phyloP scores from a whole-genome alignment of 2,329 filamentous ascomycete species.

The Talaromyces sp. region DNA sequence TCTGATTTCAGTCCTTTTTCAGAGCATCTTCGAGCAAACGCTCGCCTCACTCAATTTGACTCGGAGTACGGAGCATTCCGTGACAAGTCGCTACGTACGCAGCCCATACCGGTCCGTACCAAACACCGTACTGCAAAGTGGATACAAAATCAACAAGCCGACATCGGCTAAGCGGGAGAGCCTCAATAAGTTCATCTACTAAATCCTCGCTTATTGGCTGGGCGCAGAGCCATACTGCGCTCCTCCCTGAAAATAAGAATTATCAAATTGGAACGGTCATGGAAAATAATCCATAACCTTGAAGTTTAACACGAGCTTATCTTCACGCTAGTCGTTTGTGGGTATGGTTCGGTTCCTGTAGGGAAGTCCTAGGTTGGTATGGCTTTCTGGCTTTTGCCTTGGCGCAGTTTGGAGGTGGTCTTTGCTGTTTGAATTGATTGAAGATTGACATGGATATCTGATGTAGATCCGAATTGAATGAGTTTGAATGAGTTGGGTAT shows the following conservation, averaged over 20 bases:
- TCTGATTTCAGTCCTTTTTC: background rate
- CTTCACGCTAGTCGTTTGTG: background rate
- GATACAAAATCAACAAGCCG: slow-evolving; percentile 5
- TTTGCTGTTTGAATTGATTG: background rate
- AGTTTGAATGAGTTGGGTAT: background rate
- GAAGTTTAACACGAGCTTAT: slow-evolving; percentile 14
- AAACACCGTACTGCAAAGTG: slow-evolving; percentile 13
- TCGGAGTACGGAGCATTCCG: slow-evolving; percentile 4
- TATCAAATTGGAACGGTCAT: slow-evolving; percentile 20
- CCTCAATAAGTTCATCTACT: slow-evolving; percentile 1
- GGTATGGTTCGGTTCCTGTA: background rate
- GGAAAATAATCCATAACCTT: slow-evolving; percentile 4
- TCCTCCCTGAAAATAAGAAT: slow-evolving; percentile 1
- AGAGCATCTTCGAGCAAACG: background rate
- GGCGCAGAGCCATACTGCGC: background rate
- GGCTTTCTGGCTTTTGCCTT: background rate
- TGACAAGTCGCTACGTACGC: background rate
- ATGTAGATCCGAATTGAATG: background rate
- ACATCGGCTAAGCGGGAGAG: slow-evolving; percentile 20
- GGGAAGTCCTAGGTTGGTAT: background rate
- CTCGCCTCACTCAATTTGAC: background rate
- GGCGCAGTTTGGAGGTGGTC: background rate
- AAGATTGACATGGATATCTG: background rate
- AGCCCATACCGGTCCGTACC: background rate
- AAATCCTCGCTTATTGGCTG: slow-evolving; percentile 12